phyloP scores from a whole-genome alignment of 345 rosid species.

The Linum lewisii region DNA sequence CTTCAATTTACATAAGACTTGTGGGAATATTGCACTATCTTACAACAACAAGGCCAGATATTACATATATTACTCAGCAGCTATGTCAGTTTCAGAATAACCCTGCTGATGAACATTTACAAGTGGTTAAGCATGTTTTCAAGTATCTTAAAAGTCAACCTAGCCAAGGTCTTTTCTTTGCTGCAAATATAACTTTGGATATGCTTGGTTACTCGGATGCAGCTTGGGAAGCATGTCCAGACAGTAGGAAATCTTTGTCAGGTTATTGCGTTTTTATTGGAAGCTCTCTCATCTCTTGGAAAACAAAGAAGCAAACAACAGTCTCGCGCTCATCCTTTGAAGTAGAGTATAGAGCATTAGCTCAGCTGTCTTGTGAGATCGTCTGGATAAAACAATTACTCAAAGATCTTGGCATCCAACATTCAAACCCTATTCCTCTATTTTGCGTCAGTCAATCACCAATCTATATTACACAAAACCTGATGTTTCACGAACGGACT shows the following conservation, averaged over 20 bases:
- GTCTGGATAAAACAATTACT: not conserved
- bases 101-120: no score
- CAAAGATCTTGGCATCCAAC: not conserved
- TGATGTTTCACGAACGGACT: not conserved
- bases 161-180: no score
- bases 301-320: not conserved
- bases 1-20: no score
- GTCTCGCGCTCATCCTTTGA: not conserved
- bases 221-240: not conserved
- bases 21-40: no score
- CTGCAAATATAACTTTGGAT: no score
- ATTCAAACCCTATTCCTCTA: not conserved
- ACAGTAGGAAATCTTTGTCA: not conserved
- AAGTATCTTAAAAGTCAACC: no score
- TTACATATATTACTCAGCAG: no score
- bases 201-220: not conserved
- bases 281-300: not conserved
- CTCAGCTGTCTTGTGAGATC: not conserved
- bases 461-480: not conserved
- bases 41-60: no score
- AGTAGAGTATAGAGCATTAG: not conserved
- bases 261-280: not conserved
- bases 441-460: not conserved
- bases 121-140: no score
- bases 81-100: no score